phyloP scores from a whole-genome alignment of 495 filamentous ascomycete species.

The Aspergillus avenaceus region DNA sequence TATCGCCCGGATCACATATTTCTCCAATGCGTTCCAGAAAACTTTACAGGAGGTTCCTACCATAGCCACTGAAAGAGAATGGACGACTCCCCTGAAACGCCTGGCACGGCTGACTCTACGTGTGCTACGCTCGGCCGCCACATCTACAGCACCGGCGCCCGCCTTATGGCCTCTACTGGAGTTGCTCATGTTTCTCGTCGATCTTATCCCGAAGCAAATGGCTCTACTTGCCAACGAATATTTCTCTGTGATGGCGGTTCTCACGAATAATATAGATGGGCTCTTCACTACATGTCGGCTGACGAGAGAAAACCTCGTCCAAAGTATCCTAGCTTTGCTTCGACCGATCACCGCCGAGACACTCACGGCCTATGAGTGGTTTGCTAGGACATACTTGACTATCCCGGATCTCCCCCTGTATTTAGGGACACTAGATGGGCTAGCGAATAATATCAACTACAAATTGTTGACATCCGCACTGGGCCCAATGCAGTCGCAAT shows the following conservation, averaged over 20 bases:
- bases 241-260: slow-evolving; percentile 38
- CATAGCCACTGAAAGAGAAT: slow-evolving; percentile 40
- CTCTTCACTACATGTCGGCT: slow-evolving; percentile 13
- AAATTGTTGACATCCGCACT: slow-evolving; percentile 50
- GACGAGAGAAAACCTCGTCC: slow-evolving; percentile 22
- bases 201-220: slow-evolving; percentile 45
- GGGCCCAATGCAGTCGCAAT: slow-evolving; percentile 26
- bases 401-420: slow-evolving; percentile 40
- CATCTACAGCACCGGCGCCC: slow-evolving; percentile 13
- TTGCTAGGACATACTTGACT: slow-evolving; percentile 51
- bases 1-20: slow-evolving; percentile 39
- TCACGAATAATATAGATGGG: slow-evolving; percentile 30
- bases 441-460: slow-evolving; percentile 51
- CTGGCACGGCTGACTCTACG: slow-evolving; percentile 43
- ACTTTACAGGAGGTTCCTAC: slow-evolving; percentile 35
- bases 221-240: slow-evolving; percentile 40
- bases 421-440: slow-evolving; percentile 39
- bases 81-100: slow-evolving; percentile 43
- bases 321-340: slow-evolving; percentile 46
- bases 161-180: slow-evolving; percentile 33
- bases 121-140: slow-evolving; percentile 32
- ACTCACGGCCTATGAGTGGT: slow-evolving; percentile 52
- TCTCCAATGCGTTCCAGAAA: slow-evolving; percentile 38
- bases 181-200: slow-evolving; percentile 34
- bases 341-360: slow-evolving; percentile 44